These are phyloP conservation scores for Metschnikowia kunwiensis DNA, from an alignment of 805 yeast genomes.

Conservation along the genomic window DNA sequence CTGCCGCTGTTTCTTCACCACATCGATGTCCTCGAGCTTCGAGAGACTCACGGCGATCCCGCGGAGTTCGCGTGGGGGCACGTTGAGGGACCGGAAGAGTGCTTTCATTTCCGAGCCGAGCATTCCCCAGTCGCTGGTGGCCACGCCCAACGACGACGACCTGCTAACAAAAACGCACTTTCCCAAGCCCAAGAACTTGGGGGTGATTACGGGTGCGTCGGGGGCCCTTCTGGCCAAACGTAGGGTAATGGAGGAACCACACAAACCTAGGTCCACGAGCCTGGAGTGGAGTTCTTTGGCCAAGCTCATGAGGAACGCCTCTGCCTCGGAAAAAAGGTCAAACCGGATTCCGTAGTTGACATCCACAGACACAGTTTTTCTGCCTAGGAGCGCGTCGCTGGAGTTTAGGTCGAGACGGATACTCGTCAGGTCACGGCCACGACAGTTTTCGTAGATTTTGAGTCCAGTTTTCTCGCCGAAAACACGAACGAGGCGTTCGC, in stretches of 20 bases:
- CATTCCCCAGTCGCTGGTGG: conserved; percentile 59
- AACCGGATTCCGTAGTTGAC: conserved; percentile 90
- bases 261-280: conserved; percentile 42
- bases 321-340: conserved; percentile 56
- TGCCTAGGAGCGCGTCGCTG: conserved; percentile 42
- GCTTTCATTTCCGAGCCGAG: conserved; percentile 57
- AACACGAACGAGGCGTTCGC: conserved; percentile 35
- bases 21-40: conserved; percentile 46
- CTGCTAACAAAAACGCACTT: conserved; percentile 62
- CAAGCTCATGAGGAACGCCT: conserved; percentile 55
- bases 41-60: conserved; percentile 75
- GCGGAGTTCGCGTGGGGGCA: conserved; percentile 66
- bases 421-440: conserved; percentile 66
- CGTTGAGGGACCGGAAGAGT: conserved; percentile 51
- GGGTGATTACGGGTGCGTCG: conserved; percentile 70
- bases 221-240: conserved; percentile 62
- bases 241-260: conserved; percentile 59
- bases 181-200: conserved; percentile 85
- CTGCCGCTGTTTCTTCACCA: conserved; percentile 15
- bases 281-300: conserved; percentile 58
- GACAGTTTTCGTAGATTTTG: conserved; percentile 55
- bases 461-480: conserved; percentile 73
- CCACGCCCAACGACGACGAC: conserved; percentile 55
- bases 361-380: conserved; percentile 83
- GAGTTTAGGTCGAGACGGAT: conserved; percentile 52